Conservation (phyloP, 306 rosid genomes). For the Begonia peltatifolia region DNA sequence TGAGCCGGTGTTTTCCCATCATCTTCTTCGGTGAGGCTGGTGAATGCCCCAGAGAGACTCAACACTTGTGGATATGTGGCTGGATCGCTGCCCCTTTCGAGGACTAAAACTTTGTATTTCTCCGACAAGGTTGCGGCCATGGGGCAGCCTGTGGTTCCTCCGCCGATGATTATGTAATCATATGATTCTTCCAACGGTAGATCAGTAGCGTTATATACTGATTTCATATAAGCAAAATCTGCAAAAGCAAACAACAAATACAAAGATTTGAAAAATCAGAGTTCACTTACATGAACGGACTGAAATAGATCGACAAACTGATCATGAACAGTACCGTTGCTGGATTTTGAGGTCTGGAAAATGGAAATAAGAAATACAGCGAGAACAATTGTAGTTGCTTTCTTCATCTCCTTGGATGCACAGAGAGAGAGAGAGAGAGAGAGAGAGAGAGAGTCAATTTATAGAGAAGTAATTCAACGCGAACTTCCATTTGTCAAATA, state of each 20-base stretch:
- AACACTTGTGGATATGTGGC: neutral
- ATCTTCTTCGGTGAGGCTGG: neutral
- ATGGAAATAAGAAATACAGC: too few relatives aligned
- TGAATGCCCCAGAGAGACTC: neutral
- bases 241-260: neutral
- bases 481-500: too few relatives aligned
- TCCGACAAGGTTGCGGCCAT: conserved; percentile 20
- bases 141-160: conserved; percentile 31
- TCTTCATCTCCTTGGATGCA: too few relatives aligned
- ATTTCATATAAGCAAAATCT: conserved; percentile 19
- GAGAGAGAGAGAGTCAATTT: too few relatives aligned
- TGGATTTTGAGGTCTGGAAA: too few relatives aligned
- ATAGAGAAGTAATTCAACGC: too few relatives aligned
- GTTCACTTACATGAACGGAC: neutral
- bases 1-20: conserved; percentile 6
- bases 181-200: conserved; percentile 5
- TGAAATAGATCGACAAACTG: too few relatives aligned
- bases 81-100: conserved; percentile 20
- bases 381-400: too few relatives aligned
- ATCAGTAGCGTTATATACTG: conserved; percentile 7
- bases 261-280: neutral
- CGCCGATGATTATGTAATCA: conserved; percentile 26
- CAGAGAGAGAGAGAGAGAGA: too few relatives aligned
- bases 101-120: conserved; percentile 11
- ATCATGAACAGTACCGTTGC: too few relatives aligned